Evolutionary conservation across 2,329 filamentous ascomycete genomes (phyloP).

Genomic region (Colletotrichum sidae): DNA sequence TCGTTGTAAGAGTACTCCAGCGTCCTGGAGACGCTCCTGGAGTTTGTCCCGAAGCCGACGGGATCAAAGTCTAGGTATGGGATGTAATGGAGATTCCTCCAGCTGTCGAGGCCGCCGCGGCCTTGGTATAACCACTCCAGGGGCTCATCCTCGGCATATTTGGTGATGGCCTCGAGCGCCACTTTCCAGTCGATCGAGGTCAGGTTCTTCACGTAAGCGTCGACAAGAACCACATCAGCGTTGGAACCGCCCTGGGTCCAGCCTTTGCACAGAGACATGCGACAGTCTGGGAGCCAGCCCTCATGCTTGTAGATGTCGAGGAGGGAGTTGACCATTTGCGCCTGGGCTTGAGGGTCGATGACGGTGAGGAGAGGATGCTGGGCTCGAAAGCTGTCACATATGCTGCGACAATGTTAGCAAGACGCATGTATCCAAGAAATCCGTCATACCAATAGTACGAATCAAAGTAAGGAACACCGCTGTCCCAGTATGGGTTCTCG

Average conservation of each 20-base stretch:
- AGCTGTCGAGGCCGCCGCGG: constrained; percentile 72
- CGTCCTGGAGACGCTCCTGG: constrained; percentile 74
- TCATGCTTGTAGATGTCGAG: constrained; percentile 74
- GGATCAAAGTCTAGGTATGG: constrained; percentile 72
- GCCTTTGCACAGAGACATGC: constrained; percentile 75
- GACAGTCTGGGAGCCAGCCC: constrained; percentile 76
- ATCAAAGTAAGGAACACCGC: constrained; percentile 72
- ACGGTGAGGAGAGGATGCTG: constrained; percentile 74
- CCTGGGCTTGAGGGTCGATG: constrained; percentile 69
- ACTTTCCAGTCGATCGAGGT: constrained; percentile 68
- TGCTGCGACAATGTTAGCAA: constrained; percentile 42
- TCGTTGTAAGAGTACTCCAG: constrained; percentile 77
- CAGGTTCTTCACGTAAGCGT: constrained; percentile 73
- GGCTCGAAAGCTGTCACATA: constrained; percentile 74
- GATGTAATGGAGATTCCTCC: constrained; percentile 74
- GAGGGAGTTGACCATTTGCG: constrained; percentile 71
- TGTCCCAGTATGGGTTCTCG: constrained; percentile 72
- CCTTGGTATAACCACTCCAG: constrained; percentile 73
- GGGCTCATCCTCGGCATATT: constrained; percentile 72
- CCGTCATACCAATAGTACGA: constrained; percentile 53
- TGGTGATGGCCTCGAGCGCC: constrained; percentile 72
- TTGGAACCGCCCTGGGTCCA: constrained; percentile 77
- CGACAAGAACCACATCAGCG: constrained; percentile 71
- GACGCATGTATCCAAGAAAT: not conserved
- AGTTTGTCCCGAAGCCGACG: constrained; percentile 69